A percentile compares a stretch with the other conserved stretches of the same genome.
These are phyloP conservation scores for Filobasidium wieringae DNA, from an alignment of 768 basidiomycete species.

Conservation along the genomic window DNA sequence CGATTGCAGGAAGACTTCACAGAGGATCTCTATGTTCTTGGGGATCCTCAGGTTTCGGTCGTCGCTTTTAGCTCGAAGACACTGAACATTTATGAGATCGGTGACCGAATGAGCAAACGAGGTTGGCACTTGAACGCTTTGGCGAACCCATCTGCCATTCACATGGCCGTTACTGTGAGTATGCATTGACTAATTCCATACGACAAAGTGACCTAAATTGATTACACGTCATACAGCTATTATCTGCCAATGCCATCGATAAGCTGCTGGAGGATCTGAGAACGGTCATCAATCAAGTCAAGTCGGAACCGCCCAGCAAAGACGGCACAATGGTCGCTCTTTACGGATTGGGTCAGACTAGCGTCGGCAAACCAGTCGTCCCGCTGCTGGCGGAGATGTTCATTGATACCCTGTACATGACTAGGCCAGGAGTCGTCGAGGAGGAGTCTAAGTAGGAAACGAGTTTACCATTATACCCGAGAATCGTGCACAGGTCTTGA, in stretches of 20 bases:
- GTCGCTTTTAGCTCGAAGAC: conserved; percentile 66
- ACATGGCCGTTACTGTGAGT: conserved; percentile 85
- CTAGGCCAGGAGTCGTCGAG: too few relatives aligned
- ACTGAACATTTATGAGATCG: conserved; percentile 76
- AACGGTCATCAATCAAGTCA: conserved; percentile 61
- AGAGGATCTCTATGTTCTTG: conserved; percentile 72
- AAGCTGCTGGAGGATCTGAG: conserved; percentile 74
- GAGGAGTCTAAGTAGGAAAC: too few relatives aligned
- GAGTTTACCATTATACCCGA: too few relatives aligned
- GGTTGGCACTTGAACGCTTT: conserved; percentile 92
- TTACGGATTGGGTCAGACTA: conserved; percentile 77
- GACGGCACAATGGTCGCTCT: conserved; percentile 75
- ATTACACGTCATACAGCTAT: conserved; percentile 44
- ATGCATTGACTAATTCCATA: not conserved
- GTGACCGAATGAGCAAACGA: conserved; percentile 68
- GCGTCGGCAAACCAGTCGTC: conserved; percentile 70
- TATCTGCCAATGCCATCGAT: conserved; percentile 67
- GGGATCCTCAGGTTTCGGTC: conserved; percentile 77
- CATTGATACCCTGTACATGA: conserved; percentile 67
- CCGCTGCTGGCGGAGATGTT: conserved; percentile 65
- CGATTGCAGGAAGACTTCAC: conserved; percentile 48
- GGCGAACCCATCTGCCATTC: conserved; percentile 64
- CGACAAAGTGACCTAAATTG: not conserved
- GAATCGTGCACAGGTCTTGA: too few relatives aligned
- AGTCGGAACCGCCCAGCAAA: conserved; percentile 46